Conservation (phyloP, 352 stramenopile species). For the Globisporangium heterothallicum region DNA sequence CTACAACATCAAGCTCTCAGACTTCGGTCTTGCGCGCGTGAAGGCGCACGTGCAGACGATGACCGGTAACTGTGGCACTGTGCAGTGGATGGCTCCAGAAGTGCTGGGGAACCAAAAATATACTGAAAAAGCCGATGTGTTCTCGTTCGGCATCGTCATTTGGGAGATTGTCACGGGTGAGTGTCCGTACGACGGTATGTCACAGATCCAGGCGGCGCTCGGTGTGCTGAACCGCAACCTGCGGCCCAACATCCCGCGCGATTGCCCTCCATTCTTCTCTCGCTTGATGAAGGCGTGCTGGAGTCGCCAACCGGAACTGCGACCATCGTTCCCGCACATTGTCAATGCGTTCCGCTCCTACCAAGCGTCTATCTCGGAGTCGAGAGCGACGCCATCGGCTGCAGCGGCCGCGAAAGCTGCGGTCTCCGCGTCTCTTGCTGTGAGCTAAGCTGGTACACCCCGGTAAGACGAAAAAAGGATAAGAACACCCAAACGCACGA, state of each 20-base stretch:
- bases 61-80: constrained; percentile 80
- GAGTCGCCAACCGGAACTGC: constrained; percentile 64
- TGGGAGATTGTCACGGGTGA: constrained; percentile 88
- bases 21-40: constrained; percentile 78
- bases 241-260: constrained; percentile 52
- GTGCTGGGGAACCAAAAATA: constrained; percentile 86
- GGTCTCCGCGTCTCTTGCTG: constrained; percentile 35
- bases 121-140: constrained; percentile 89
- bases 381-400: constrained; percentile 29
- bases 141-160: constrained; percentile 88
- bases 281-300: constrained; percentile 71
- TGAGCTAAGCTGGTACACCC: constrained; percentile 14
- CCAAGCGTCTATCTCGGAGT: constrained; percentile 42
- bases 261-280: constrained; percentile 64
- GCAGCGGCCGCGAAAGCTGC: constrained; percentile 33
- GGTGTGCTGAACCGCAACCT: constrained; percentile 69
- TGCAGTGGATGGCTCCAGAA: constrained; percentile 67
- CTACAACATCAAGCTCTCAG: constrained; percentile 81
- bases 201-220: constrained; percentile 69
- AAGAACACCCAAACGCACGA: not conserved
- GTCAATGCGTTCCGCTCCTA: constrained; percentile 62
- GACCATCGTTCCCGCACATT: constrained; percentile 63
- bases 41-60: constrained; percentile 83
- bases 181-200: constrained; percentile 87
- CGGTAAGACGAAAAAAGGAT: too few relatives aligned